Conservation (phyloP, 2,329 filamentous ascomycete genomes). For the Cercospora nicotianae region DNA sequence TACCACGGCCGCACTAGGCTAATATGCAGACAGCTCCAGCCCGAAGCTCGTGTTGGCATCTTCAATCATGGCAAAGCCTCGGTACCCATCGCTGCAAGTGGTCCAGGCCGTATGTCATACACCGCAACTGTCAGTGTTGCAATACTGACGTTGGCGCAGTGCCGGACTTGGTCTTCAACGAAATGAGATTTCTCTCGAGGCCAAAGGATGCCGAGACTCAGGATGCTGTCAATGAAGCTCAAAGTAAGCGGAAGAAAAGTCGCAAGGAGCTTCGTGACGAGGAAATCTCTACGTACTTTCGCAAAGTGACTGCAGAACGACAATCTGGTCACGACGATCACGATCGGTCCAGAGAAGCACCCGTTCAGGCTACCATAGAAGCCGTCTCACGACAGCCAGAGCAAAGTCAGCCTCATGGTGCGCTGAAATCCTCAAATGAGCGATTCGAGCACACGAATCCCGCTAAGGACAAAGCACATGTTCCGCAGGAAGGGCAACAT, state of each 20-base stretch:
- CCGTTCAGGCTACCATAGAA: background rate
- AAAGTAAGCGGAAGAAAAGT: conserved; percentile 39
- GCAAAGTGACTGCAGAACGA: conserved; percentile 10
- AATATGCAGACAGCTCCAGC: conserved; percentile 43
- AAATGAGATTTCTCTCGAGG: conserved; percentile 52
- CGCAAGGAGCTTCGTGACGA: conserved; percentile 39
- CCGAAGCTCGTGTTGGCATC: conserved; percentile 44
- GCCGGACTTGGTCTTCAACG: conserved; percentile 54
- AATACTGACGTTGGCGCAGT: conserved; percentile 41
- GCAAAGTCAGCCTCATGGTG: background rate
- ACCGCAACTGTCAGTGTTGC: conserved; percentile 28
- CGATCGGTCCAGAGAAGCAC: background rate
- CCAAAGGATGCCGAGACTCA: conserved; percentile 33
- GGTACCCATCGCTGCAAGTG: conserved; percentile 46
- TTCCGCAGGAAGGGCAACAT: background rate
- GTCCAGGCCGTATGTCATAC: conserved; percentile 41
- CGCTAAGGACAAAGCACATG: background rate
- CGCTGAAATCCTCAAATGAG: background rate
- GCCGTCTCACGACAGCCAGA: background rate
- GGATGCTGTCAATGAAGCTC: conserved; percentile 23
- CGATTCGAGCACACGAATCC: background rate
- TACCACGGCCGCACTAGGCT: background rate
- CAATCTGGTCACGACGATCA: background rate
- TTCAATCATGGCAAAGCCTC: conserved; percentile 53
- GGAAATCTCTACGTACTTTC: conserved; percentile 51